phyloP scores from a whole-genome alignment of 129 eudicot species.

The Glebionis coronaria region DNA sequence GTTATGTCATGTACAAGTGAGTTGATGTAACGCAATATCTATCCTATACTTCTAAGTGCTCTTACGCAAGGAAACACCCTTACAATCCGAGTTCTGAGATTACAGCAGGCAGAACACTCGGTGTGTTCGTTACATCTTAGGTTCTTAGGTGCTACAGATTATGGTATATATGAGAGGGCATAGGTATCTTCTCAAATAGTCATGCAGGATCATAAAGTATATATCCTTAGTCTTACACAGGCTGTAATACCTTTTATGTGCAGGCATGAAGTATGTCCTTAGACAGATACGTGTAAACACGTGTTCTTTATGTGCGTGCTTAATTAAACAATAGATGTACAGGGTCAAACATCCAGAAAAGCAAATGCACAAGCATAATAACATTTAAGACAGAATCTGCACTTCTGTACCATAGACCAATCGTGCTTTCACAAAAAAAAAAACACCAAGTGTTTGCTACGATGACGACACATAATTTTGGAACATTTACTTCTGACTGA shows the following conservation, averaged over 20 bases:
- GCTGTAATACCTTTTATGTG: conserved; percentile 8
- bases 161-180: no score
- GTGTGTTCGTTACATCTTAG: no score
- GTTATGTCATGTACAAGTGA: neutral
- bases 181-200: neutral
- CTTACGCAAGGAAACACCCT: neutral
- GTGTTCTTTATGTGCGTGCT: no score
- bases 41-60: neutral
- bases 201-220: conserved; percentile 11
- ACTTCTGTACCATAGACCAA: neutral
- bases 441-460: no score
- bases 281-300: no score
- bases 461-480: no score
- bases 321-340: no score
- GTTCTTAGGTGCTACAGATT: no score
- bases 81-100: neutral
- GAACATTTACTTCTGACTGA: no score
- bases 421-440: no score
- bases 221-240: neutral
- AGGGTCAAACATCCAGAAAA: no score
- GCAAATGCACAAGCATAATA: conserved; percentile 46
- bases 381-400: conserved; percentile 31
- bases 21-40: neutral
- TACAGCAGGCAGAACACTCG: neutral
- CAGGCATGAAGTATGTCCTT: neutral